Evolutionary conservation across 2,329 filamentous ascomycete genomes (phyloP).

Genomic region (Ambrosiella xylebori): DNA sequence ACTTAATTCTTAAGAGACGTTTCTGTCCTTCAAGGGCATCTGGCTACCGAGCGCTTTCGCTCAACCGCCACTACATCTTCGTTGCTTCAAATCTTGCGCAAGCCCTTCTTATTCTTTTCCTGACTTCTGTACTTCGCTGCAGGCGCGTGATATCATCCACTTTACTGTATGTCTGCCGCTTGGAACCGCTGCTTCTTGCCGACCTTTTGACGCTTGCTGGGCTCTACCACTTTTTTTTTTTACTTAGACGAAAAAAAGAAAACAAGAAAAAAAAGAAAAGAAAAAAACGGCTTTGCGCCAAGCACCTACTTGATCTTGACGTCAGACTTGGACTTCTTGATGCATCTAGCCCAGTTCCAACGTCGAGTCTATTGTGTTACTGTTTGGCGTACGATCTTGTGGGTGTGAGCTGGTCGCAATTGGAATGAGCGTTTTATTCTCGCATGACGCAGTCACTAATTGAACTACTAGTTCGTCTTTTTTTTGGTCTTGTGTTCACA

Average conservation of each 20-base stretch:
- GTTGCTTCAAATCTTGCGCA: not conserved
- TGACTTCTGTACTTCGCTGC: slow-evolving; percentile 1
- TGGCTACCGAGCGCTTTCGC: slow-evolving; percentile 13
- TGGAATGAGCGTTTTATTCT: not conserved
- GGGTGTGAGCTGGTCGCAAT: not conserved
- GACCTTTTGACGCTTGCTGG: not conserved
- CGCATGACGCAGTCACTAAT: slow-evolving; percentile 3
- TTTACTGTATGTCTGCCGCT: slow-evolving; percentile 7
- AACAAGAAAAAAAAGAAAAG: not conserved
- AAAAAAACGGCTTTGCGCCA: not conserved
- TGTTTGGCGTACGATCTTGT: not conserved
- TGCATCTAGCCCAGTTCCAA: not conserved
- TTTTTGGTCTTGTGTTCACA: slow-evolving; percentile 6
- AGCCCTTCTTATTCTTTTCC: slow-evolving; percentile 5
- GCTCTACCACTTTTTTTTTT: not conserved
- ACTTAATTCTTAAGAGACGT: slow-evolving; percentile 4
- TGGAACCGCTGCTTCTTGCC: not conserved
- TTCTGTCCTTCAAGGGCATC: slow-evolving; percentile 13
- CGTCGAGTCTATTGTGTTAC: not conserved
- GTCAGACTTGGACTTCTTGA: slow-evolving; percentile 1
- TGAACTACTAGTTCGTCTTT: not conserved
- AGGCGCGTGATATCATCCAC: slow-evolving; percentile 9
- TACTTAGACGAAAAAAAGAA: not conserved
- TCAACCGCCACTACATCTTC: slow-evolving; percentile 13
- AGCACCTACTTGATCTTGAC: slow-evolving; percentile 4